Base-by-base conservation (phyloP, 768 basidiomycete species). In the Trametes gibbosa region DNA sequence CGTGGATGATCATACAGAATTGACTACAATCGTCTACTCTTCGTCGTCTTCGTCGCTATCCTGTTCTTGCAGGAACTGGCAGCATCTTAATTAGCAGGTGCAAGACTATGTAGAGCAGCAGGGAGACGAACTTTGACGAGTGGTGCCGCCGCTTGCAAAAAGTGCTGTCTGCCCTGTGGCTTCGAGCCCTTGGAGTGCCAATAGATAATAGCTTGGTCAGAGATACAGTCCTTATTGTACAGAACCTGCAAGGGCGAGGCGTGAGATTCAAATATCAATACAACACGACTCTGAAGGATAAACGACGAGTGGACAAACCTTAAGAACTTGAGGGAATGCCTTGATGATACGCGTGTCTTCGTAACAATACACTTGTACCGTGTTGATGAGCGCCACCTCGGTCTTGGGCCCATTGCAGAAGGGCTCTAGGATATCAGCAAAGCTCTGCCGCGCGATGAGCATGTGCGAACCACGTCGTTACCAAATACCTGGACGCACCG, bases 161-260 rank as follows among this genome's bases (percentile, higher is more conserved):
- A 98, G 73, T 95, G 90, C 73, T 97, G 94, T 69, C 89, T 87
- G 49, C 95, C 96, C 73, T 98, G 92, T 0, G 93, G 84, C 75
- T 94, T 97, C 48, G 95, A 90, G 51, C 97, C 96, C 76, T 99
- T 99, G 76, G 92, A 88, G 75, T 93, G 80, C 96, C 96, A 99
- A 74, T 97, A 98, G 59, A 98, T 89, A 69, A 99, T 95, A 61
- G 95, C 95, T 70, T 95, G 89, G 69, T 95, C 94, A 55, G 94
- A 91, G 66, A 98, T 82, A 74, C 94, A 94, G 68, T 99, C 96
- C 68, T 90, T 87, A 77, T 95, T 95, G 77, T 97, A 98, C 73
- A 98, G 79, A 66, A 95, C 88, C 92, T 94, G 67, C 42, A 4
- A 23, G 5, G 25, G 16, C 17, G 29, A 21, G 14, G 53, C 19